Evolutionary conservation across 2,329 filamentous ascomycete genomes (phyloP), one percentile per base, ranked within the genome.

Genomic region (Laburnicola sp.): DNA sequence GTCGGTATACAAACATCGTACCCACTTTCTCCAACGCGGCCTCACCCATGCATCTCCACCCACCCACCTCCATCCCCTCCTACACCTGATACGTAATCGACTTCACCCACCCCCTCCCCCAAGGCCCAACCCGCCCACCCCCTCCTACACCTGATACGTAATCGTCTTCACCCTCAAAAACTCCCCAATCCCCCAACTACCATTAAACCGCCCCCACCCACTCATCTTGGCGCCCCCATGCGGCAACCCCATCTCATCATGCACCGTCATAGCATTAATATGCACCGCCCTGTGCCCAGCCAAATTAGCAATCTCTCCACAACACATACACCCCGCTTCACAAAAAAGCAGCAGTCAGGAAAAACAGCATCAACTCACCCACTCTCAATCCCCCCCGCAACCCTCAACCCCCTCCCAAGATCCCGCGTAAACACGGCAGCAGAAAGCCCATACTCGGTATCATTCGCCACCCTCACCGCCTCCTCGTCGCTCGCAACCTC

Each of bases 401-500:
- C 31, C 47, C 62, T 11, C 23, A 54, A 11, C 4, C 46, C 50
- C 25, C 54, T 51, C 3, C 34, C 37, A 2, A 61, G 25, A 42
- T 64, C 50, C 11, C 38, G 36, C 2, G 51, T 61, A 38, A 60
- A 65, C 35, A 73, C 53, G 39, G 64, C 65, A 2, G 51, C 57
- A 6, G 58, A 65, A 7, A 74, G 56, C 9, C 71, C 70, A 11
- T 90, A 92, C 50, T 89, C 85, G 2, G 86, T 88, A 61, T 91
- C 86, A 66, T 93, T 93, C 23, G 88, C 87, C 11, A 91, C 73
- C 21, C 76, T 74, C 23, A 92, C 70, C 0, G 87, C 88, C 55
- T 89, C 86, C 26, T 88, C 86, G 45, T 88, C 85, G 2, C 64
- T 74, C 25, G 83, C 78, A 16, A 91, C 78, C 16, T 79, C 75